Evolutionary conservation across 139 green algal genomes (phyloP), one percentile per base, ranked within the genome.

Genomic region (Spirogloea muscicola): DNA sequence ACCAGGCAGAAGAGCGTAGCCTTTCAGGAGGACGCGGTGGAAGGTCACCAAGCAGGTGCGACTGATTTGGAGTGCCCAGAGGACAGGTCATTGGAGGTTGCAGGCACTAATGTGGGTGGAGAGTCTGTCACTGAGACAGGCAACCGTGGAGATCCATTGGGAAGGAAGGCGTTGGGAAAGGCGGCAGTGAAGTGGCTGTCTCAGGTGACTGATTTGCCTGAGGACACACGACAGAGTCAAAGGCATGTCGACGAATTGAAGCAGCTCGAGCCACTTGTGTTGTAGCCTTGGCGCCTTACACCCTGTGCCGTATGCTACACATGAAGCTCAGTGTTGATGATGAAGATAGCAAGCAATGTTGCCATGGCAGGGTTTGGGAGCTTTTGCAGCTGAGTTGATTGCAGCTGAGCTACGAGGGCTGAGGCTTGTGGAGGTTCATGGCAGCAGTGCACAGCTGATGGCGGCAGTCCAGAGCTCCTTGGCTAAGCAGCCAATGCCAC

Each of bases 151-250:
- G 49, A 73, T 66, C 64, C 64, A 16, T 43, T 39, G 4, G 64
- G 64, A 5, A 66, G 38, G 49, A 73, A 66, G 3, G 49, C 63
- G 9, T 43, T 73, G 2, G 64, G 64, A 5, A 67, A 66, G 2
- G 64, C 64, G 27, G 64, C 37, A 3, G 64, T 65, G 64, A 34
- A 61, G 39, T 73, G 64, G 64, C 33, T 73, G 64, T 34, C 31
- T 25, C 31, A 10, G 10, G 64, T 41, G 2, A 39, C 34, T 27
- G 13, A 21, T 21, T 21, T 21, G 10, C 27, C 31, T 18, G 49
- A 13, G 61, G 64, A 43, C 64, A n/a, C 21, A 64, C 36, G 43
- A 73, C 16, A 16, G 61, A 36, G 13, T 64, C 13, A 68, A 37
- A 67, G 33, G 49, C 33, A 64, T 33, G 25, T 16, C 33, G 29